A percentile compares a stretch with the other conserved stretches of the same genome.
Evolutionary conservation across 306 rosid genomes (phyloP).

Genomic region (Vicia sativa): DNA sequence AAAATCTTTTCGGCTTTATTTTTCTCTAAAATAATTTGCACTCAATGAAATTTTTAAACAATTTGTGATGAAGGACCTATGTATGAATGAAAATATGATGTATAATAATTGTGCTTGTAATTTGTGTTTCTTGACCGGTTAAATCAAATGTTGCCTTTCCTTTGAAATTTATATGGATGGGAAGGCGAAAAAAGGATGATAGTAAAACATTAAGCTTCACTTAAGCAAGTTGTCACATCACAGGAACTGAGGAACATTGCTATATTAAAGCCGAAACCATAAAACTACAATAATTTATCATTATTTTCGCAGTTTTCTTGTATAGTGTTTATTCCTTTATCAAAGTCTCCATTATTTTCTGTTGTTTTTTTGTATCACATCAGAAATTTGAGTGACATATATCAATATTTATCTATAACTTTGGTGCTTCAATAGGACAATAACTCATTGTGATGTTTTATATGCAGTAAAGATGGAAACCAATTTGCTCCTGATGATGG

Average conservation of each 20-base stretch:
- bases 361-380: conserved; percentile 3
- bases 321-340: conserved; percentile 8
- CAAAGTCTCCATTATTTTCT: not conserved
- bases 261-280: too few species aligned
- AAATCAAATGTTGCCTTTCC: conserved; percentile 4
- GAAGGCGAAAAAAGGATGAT: conserved; percentile 14
- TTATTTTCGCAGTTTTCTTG: too few species aligned
- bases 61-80: conserved; percentile 2
- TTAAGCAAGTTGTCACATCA: not conserved
- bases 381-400: conserved; percentile 19
- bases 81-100: conserved; percentile 15
- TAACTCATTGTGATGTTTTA: conserved; percentile 36
- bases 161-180: conserved; percentile 4
- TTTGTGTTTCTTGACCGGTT: conserved; percentile 5
- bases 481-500: conserved; percentile 52
- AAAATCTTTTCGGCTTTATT: not conserved
- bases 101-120: not conserved
- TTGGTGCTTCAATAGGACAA: conserved; percentile 21
- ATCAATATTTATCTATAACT: conserved; percentile 11
- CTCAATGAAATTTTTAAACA: not conserved
- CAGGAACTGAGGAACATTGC: too few species aligned
- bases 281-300: too few species aligned
- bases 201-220: conserved; percentile 6
- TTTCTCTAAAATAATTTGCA: not conserved
- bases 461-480: conserved; percentile 84